Evolutionary conservation across 2,329 filamentous ascomycete genomes (phyloP).

Genomic region (Metarhizium guizhouense): DNA sequence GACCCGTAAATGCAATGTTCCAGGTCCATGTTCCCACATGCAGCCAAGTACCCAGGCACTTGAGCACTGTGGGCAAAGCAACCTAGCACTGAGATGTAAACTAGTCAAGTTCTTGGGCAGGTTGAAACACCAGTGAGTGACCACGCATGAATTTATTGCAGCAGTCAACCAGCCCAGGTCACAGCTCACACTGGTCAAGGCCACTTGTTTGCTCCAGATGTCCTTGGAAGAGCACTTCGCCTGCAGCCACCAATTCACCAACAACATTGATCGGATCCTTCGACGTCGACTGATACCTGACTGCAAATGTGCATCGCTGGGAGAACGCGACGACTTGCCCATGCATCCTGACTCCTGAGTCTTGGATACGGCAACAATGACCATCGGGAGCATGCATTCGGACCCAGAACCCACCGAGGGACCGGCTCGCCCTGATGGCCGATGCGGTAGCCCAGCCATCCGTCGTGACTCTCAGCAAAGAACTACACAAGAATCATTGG

Average conservation of each 20-base stretch:
- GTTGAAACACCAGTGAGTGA: no score
- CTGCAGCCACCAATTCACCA: not conserved
- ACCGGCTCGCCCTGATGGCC: conserved; percentile 6
- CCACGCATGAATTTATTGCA: no score
- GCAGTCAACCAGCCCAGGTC: no score
- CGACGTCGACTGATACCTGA: not conserved
- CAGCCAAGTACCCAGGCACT: no score
- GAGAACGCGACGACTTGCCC: not conserved
- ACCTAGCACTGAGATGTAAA: no score
- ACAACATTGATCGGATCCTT: not conserved
- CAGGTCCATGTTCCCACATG: no score
- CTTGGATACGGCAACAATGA: not conserved
- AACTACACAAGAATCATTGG: not conserved
- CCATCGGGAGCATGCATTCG: conserved; percentile 9
- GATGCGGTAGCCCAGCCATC: not conserved
- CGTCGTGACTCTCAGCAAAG: not conserved
- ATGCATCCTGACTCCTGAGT: not conserved
- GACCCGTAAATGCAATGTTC: no score
- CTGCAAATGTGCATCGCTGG: not conserved
- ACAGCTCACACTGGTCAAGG: not conserved
- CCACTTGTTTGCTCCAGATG: not conserved
- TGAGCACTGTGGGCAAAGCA: no score
- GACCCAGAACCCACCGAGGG: conserved; percentile 4
- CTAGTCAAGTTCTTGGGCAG: no score
- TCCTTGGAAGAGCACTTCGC: not conserved